Conservation (phyloP, 306 rosid genomes). For the Dalbergia oliveri region DNA sequence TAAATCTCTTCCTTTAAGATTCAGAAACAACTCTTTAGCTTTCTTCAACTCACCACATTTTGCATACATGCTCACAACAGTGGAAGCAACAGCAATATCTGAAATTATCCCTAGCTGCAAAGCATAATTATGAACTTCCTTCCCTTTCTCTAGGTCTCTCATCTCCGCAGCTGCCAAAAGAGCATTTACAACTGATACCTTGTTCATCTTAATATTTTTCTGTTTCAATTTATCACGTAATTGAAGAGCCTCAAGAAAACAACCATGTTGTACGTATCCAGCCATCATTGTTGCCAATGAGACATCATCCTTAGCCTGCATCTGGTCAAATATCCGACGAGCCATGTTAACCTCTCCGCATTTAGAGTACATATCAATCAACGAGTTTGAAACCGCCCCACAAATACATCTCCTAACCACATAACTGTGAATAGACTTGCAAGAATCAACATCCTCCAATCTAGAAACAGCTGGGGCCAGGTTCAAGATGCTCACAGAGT, state of each 20-base stretch:
- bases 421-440: conserved; percentile 72
- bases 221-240: conserved; percentile 57
- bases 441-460: conserved; percentile 57
- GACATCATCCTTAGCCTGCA: conserved; percentile 60
- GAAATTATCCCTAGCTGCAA: conserved; percentile 49
- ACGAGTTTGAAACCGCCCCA: conserved; percentile 57
- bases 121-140: conserved; percentile 59
- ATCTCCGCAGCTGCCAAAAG: conserved; percentile 71
- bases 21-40: conserved; percentile 61
- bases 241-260: conserved; percentile 63
- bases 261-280: conserved; percentile 62
- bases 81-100: conserved; percentile 64
- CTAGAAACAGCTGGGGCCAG: conserved; percentile 74
- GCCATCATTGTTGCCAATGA: conserved; percentile 75
- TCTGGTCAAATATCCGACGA: conserved; percentile 51
- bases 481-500: conserved; percentile 69
- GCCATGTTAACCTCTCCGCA: conserved; percentile 63
- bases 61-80: conserved; percentile 68
- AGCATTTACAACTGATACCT: conserved; percentile 56
- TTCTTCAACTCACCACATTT: conserved; percentile 69
- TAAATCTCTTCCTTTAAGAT: conserved; percentile 58
- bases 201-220: conserved; percentile 53
- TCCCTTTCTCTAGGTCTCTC: conserved; percentile 68
- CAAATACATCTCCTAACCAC: conserved; percentile 57
- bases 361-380: conserved; percentile 81